Conservation (phyloP, 345 rosid species). For the Cardamine occulta region DNA sequence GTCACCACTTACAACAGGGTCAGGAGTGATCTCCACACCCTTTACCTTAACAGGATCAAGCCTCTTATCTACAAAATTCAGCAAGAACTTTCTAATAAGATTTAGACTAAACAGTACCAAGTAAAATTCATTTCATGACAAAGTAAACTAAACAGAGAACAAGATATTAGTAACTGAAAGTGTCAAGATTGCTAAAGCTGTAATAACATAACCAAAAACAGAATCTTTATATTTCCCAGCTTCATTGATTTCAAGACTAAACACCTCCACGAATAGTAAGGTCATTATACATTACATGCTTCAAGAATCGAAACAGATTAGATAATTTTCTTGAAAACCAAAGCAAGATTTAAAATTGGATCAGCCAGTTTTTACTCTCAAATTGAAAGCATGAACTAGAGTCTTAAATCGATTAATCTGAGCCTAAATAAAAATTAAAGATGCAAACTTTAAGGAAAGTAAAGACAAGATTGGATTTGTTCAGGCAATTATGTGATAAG, state of each 20-base stretch:
- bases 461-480: background rate
- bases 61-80: constrained; percentile 49
- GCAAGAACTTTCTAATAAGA: background rate
- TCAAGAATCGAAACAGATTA: background rate
- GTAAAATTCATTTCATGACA: background rate
- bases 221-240: background rate
- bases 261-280: background rate
- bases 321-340: background rate
- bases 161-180: background rate
- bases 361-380: background rate
- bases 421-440: background rate
- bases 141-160: background rate
- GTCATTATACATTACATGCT: background rate
- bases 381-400: constrained; percentile 15
- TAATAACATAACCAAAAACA: background rate
- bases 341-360: background rate
- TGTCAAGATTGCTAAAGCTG: background rate
- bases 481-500: background rate
- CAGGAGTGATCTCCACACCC: constrained; percentile 59
- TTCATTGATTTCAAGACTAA: background rate
- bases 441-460: background rate
- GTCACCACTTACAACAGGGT: constrained; percentile 57
- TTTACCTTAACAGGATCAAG: constrained; percentile 51
- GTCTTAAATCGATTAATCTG: background rate
- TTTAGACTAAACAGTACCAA: background rate